phyloP scores from a whole-genome alignment of 805 yeast species.

The Ogataea nakhonphanomensis region DNA sequence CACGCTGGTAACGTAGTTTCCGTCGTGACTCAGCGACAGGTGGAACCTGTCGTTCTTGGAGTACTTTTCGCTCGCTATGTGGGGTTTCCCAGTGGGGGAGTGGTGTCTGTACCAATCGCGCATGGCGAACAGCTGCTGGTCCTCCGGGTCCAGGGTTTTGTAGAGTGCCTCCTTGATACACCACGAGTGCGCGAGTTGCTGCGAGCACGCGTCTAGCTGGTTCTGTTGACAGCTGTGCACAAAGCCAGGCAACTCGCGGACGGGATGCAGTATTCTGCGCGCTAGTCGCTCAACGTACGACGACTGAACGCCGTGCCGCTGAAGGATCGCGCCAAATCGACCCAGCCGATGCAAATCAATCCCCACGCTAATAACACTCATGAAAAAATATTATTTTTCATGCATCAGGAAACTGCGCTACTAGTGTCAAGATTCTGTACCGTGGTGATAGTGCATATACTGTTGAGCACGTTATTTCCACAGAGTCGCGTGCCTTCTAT shows the following conservation, averaged over 20 bases:
- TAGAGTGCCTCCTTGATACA: constrained; percentile 72
- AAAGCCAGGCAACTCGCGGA: constrained; percentile 38
- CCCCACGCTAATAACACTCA: constrained; percentile 34
- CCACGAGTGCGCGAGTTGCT: constrained; percentile 59
- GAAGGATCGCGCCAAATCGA: constrained; percentile 44
- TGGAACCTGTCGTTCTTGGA: constrained; percentile 44
- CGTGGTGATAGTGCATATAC: constrained; percentile 21
- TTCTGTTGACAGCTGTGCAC: constrained; percentile 7
- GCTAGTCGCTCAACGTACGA: constrained; percentile 38
- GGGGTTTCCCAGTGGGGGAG: constrained; percentile 41
- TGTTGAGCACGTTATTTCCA: constrained; percentile 23
- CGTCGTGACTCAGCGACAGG: constrained; percentile 63
- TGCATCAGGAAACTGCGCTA: constrained; percentile 16
- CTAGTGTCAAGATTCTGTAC: constrained; percentile 30
- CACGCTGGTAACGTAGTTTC: constrained; percentile 52
- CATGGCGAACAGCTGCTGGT: constrained; percentile 54
- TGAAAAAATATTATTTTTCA: constrained; percentile 1
- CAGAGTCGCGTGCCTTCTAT: constrained; percentile 19
- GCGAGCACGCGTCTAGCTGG: constrained; percentile 29
- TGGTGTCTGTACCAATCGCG: constrained; percentile 54
- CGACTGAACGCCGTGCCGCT: constrained; percentile 33
- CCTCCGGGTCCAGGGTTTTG: constrained; percentile 49
- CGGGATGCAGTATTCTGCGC: constrained; percentile 48
- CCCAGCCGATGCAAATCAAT: constrained; percentile 49
- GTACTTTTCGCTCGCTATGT: constrained; percentile 34